These are phyloP conservation scores for Tolypocladium guangdongense DNA, from an alignment of 2,329 filamentous ascomycete species.

Conservation along the genomic window DNA sequence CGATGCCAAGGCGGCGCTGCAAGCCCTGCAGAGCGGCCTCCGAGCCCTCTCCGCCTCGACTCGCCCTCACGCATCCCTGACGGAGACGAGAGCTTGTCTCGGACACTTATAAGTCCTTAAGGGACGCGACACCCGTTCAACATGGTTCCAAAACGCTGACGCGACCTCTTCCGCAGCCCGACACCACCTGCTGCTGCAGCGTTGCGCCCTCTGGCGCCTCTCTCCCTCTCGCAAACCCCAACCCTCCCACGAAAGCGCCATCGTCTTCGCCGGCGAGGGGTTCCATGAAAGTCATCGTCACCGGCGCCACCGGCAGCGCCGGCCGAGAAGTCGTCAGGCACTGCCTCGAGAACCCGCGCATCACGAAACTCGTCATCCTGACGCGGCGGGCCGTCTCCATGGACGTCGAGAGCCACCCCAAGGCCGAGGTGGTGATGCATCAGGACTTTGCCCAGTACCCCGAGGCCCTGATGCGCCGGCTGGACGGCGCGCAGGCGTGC, in stretches of 20 bases:
- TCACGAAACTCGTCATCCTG: constrained; percentile 40
- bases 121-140: background rate
- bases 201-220: background rate
- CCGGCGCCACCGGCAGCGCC: constrained; percentile 47
- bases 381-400: constrained; percentile 34
- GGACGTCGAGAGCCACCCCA: constrained; percentile 31
- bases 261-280: background rate
- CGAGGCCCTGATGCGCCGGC: constrained; percentile 18
- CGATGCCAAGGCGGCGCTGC: too few relatives aligned
- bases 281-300: constrained; percentile 48
- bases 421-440: constrained; percentile 37
- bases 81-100: too few relatives aligned
- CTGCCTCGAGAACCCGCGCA: constrained; percentile 35
- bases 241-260: background rate
- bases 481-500: constrained; percentile 46
- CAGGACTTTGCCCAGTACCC: constrained; percentile 44
- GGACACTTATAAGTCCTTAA: too few relatives aligned
- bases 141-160: background rate
- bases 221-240: background rate
- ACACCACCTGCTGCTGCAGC: background rate
- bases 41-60: too few relatives aligned
- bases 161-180: background rate
- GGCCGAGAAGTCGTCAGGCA: constrained; percentile 41
- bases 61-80: too few relatives aligned
- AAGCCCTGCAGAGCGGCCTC: too few relatives aligned